These are phyloP conservation scores for Apiospora kogelbergensis DNA, from an alignment of 2,329 filamentous ascomycete species.

Conservation along the genomic window DNA sequence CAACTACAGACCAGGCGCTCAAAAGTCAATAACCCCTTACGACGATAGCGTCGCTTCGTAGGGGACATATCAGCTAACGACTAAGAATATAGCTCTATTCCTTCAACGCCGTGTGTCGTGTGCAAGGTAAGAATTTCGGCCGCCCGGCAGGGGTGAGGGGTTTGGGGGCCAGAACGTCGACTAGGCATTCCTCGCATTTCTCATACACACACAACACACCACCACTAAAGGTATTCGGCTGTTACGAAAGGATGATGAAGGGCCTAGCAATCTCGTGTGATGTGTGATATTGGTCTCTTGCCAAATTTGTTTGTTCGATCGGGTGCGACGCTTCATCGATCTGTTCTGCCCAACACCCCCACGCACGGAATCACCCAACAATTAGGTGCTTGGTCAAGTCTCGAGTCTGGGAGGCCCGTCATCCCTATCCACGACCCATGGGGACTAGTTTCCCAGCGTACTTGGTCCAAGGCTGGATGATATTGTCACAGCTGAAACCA, in stretches of 20 bases:
- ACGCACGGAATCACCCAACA: background rate
- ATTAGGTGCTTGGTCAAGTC: background rate
- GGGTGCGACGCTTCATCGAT: background rate
- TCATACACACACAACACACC: no score
- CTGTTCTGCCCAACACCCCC: background rate
- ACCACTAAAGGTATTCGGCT: background rate
- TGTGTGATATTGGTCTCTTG: background rate
- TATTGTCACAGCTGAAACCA: slow-evolving; percentile 2
- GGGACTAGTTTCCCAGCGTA: background rate
- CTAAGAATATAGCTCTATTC: background rate
- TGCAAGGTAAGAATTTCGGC: background rate
- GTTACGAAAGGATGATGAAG: background rate
- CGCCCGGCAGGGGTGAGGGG: background rate
- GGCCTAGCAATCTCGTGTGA: background rate
- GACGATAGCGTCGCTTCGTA: background rate
- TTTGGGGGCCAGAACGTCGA: background rate
- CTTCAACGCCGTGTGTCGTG: background rate
- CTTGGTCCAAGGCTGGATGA: background rate
- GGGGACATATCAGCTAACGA: no score
- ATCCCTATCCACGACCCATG: background rate
- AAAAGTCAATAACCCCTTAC: background rate
- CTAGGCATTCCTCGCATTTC: background rate
- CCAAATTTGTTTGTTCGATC: background rate
- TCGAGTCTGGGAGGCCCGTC: background rate
- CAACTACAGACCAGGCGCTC: background rate